Conservation (phyloP, 2,329 filamentous ascomycete genomes). For the Pestalotiopsis sp. region DNA sequence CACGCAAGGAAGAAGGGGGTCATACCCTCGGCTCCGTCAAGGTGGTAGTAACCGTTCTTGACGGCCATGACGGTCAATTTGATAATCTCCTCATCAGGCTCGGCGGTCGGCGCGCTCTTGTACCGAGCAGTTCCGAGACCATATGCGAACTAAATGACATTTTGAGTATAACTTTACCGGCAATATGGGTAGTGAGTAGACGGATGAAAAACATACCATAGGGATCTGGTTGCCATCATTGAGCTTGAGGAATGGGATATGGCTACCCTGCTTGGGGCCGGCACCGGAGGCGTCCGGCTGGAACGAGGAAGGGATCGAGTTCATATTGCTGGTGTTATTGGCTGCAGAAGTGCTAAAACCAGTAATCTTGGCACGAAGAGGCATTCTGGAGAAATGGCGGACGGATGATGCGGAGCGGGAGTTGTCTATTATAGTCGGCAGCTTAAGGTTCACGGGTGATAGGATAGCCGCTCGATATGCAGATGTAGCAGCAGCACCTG, state of each 20-base stretch:
- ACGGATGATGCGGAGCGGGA: background rate
- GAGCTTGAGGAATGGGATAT: slow-evolving; percentile 65
- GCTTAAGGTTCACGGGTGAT: background rate
- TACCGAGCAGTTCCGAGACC: slow-evolving; percentile 71
- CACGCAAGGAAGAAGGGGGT: no score
- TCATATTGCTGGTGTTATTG: slow-evolving; percentile 34
- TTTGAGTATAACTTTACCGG: slow-evolving; percentile 3
- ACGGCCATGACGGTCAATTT: slow-evolving; percentile 63
- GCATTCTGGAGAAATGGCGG: background rate
- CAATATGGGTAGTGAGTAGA: background rate
- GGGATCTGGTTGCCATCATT: slow-evolving; percentile 77
- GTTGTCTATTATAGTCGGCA: background rate
- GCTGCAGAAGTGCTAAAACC: no score
- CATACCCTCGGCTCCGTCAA: slow-evolving; percentile 75
- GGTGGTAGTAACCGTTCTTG: slow-evolving; percentile 69
- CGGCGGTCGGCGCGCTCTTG: slow-evolving; percentile 53
- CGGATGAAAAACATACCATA: slow-evolving; percentile 47
- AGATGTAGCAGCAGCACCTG: background rate
- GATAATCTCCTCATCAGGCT: slow-evolving; percentile 57
- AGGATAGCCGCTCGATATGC: background rate
- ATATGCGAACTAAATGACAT: slow-evolving; percentile 61
- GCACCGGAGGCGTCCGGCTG: slow-evolving; percentile 41
- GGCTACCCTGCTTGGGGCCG: slow-evolving; percentile 41
- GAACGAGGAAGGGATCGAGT: slow-evolving; percentile 43
- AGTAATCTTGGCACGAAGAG: background rate